Percentiles rank a stretch among this genome's conserved stretches.
phyloP scores from a whole-genome alignment of 495 filamentous ascomycete genomes.

The Jackrogersella minutella region DNA sequence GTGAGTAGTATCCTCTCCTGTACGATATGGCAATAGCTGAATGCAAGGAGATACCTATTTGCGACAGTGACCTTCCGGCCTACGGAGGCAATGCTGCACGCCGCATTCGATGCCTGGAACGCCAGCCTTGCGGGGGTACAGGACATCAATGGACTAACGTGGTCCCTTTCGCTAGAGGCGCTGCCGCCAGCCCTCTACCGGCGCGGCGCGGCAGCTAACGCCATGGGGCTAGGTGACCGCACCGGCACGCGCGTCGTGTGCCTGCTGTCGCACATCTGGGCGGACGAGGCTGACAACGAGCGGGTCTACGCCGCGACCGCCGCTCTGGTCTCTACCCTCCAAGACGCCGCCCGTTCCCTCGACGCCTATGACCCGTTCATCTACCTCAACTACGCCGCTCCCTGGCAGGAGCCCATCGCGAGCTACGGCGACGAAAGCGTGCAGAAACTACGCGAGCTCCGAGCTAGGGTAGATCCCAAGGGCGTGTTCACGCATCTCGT shows the following conservation, averaged over 20 bases:
- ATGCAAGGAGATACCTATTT: neutral
- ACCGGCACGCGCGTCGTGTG: constrained; percentile 31
- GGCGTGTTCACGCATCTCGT: constrained; percentile 55
- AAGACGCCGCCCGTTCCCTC: constrained; percentile 9
- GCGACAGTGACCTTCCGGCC: constrained; percentile 15
- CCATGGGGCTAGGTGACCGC: constrained; percentile 52
- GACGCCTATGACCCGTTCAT: constrained; percentile 37
- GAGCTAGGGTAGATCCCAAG: constrained; percentile 54
- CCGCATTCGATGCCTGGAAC: constrained; percentile 32
- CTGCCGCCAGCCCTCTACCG: constrained; percentile 55
- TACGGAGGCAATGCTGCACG: constrained; percentile 20
- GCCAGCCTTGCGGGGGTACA: neutral
- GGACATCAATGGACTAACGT: constrained; percentile 6
- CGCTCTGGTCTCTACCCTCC: no score
- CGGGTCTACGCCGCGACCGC: constrained; percentile 2
- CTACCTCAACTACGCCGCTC: constrained; percentile 50
- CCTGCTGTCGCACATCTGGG: constrained; percentile 2
- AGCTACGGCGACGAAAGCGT: constrained; percentile 57
- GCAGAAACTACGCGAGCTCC: constrained; percentile 44
- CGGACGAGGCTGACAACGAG: constrained; percentile 3
- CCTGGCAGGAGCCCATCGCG: constrained; percentile 49
- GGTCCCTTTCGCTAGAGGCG: constrained; percentile 46
- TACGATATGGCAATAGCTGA: no score
- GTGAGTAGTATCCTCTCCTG: no score
- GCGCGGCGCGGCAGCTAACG: constrained; percentile 53